Evolutionary conservation across 495 filamentous ascomycete species (phyloP).

Genomic region (Coniosporium apollinis): DNA sequence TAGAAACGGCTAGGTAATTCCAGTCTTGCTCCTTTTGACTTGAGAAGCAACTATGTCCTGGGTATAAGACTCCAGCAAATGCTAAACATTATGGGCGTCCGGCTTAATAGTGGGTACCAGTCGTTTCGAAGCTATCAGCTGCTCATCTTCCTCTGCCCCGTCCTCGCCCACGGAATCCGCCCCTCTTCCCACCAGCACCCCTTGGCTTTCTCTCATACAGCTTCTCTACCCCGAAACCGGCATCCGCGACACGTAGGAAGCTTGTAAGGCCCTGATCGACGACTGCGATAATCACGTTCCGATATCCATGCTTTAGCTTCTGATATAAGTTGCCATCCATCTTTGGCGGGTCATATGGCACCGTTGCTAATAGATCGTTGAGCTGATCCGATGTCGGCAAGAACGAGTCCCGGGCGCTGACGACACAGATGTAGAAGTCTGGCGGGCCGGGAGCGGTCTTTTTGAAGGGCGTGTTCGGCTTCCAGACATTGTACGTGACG

Average conservation of each 20-base stretch:
- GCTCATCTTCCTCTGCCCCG: conserved; percentile 26
- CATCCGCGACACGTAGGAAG: conserved; percentile 65
- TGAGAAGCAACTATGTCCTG: no score
- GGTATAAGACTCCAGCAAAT: no score
- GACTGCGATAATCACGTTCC: conserved; percentile 71
- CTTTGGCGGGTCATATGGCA: conserved; percentile 44
- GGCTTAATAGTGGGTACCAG: no score
- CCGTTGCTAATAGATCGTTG: conserved; percentile 45
- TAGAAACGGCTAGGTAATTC: no score
- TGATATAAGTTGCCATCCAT: conserved; percentile 13
- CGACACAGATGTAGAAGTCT: conserved; percentile 67
- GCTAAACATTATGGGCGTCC: no score
- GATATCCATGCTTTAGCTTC: conserved; percentile 59
- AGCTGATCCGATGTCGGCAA: conserved; percentile 62
- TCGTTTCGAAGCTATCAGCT: background rate
- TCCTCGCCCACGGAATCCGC: conserved; percentile 27
- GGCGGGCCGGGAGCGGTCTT: conserved; percentile 60
- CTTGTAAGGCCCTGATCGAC: conserved; percentile 83
- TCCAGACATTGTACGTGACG: conserved; percentile 65
- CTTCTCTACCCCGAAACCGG: conserved; percentile 55
- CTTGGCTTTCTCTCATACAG: conserved; percentile 38
- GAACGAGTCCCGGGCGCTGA: conserved; percentile 51
- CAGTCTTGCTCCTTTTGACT: no score
- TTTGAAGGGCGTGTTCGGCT: conserved; percentile 49
- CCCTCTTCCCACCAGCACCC: conserved; percentile 21